Percentiles rank a stretch among this genome's conserved stretches.
These are phyloP conservation scores for Uronychia binucleata DNA, from an alignment of 73 alveolate genomes.

Conservation along the genomic window DNA sequence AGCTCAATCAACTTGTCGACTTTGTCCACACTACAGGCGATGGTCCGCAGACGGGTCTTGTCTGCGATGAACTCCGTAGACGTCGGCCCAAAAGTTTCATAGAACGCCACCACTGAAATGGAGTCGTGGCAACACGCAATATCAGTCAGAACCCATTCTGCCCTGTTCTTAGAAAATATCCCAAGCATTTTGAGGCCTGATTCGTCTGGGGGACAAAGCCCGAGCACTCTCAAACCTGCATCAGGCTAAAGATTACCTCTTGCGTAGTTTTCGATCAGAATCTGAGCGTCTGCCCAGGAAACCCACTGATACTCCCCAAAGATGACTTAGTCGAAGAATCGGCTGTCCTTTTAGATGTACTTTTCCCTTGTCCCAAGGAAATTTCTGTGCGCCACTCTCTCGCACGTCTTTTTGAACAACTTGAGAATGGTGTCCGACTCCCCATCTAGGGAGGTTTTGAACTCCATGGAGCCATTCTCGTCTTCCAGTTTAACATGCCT, in stretches of 20 bases:
- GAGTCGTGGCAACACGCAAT: conserved; percentile 65
- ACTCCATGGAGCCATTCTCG: not conserved
- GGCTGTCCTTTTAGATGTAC: not conserved
- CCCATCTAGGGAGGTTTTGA: not conserved
- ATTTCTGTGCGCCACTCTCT: conserved; percentile 11
- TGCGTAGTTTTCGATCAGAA: conserved; percentile 60
- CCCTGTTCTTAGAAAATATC: conserved; percentile 77
- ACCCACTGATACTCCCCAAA: conserved; percentile 71
- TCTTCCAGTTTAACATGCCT: not conserved
- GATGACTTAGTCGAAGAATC: conserved; percentile 10
- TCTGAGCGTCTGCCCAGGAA: conserved; percentile 15
- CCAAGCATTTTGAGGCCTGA: conserved; percentile 56
- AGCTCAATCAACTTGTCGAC: conserved; percentile 61
- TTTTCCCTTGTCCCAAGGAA: conserved; percentile 52
- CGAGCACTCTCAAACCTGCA: conserved; percentile 37
- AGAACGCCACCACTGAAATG: conserved; percentile 82
- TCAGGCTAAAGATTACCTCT: conserved; percentile 40
- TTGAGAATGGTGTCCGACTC: conserved; percentile 33
- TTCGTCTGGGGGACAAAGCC: conserved; percentile 45
- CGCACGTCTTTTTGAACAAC: conserved; percentile 7
- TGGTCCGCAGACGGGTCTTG: conserved; percentile 62
- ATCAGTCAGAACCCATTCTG: conserved; percentile 74
- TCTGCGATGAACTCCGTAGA: conserved; percentile 60
- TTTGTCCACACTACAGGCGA: conserved; percentile 50
- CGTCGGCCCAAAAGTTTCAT: conserved; percentile 87